Evolutionary conservation across 257 asterid genomes (phyloP), one percentile per base, ranked within the genome.

Genomic region (Salvia miltiorrhiza): DNA sequence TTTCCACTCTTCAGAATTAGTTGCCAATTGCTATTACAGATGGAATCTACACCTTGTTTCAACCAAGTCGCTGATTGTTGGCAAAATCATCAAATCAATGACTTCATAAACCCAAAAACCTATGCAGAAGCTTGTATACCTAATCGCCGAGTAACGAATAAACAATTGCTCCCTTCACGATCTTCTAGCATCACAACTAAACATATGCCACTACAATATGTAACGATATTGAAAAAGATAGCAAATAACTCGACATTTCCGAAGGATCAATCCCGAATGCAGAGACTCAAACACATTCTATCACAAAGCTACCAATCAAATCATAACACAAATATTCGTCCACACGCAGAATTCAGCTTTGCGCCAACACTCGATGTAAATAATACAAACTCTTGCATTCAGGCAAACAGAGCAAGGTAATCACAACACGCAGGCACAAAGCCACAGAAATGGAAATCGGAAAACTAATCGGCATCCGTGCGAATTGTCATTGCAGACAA

Each of bases 151-250:
- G 71, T 39, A 47, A 10, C 23, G 49, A 7, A 40, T 52, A 11
- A 53, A 55, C 67, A 8, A 54, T 13, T 26, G 30, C 19, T 13
- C 26, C 19, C 11, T 55, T 23, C 65, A 65, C 40, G 54, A 55
- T 67, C 57, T 59, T 37, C 70, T 14, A 49, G 30, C 63, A 55
- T 17, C 50, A 47, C 35, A 67, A 37, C 19, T 44, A 28, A 74
- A 53, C 28, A 19, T 52, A n/a, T 3, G 13, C 23, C n/a, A 45
- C 20, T 33, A 54, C 70, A 30, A 13, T 10, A 1, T 3, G 60
- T 37, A 58, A 26, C 63, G 63, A 26, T 0, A 50, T 17, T 32
- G 67, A 54, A 40, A 63, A 23, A 9, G 37, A 35, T 26, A 47
- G 17, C 21, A 17, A 55, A 19, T 13, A 40, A 39, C 20, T 61